Evolutionary conservation across 2,329 filamentous ascomycete genomes (phyloP), one percentile per base, ranked within the genome.

Genomic region (Pseudogymnoascus verrucosus): DNA sequence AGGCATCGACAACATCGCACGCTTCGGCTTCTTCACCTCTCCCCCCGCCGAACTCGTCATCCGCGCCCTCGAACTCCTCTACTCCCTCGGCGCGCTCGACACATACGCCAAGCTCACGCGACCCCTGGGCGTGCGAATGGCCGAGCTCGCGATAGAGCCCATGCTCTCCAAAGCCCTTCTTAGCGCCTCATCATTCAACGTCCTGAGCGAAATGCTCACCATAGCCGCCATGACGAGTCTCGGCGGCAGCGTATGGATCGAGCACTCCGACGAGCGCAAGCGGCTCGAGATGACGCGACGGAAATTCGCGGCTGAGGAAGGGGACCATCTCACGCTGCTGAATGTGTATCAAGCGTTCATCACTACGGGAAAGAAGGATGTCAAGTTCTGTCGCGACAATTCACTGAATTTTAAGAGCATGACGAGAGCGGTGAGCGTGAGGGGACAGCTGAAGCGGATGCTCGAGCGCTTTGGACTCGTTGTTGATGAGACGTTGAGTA

Each of bases 151-250:
- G 0, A 85, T 98, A 6, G 91, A 96, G 69, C 95, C 95, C 0
- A 97, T 97, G 91, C 95, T 97, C 84, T 91, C 89, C 5, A 96
- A 93, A 76, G 90, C 89, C 0, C 80, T 97, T 4, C 84, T 98
- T 7, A 85, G 87, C 16, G 89, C 93, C 0, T 78, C 85, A 4
- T 80, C 82, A 0, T 96, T 96, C 75, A 82, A 82, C 39, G 97
- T 93, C 69, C 77, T 96, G 11, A 88, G 85, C 72, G 93, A 97
- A 75, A 89, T 98, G 62, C 81, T 98, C 26, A 91, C 88, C 1
- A 96, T 98, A 67, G 91, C 93, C 5, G 93, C 95, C 14, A 98
- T 99, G 93, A 90, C 91, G 36, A 95, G 88, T 66, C 79, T 96
- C 0, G 90, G 93, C 65, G 90, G 91, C 4, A 88, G 84, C 54